These are phyloP conservation scores for Taiozyma onychis DNA, from an alignment of 1,139 yeast species.

Conservation along the genomic window DNA sequence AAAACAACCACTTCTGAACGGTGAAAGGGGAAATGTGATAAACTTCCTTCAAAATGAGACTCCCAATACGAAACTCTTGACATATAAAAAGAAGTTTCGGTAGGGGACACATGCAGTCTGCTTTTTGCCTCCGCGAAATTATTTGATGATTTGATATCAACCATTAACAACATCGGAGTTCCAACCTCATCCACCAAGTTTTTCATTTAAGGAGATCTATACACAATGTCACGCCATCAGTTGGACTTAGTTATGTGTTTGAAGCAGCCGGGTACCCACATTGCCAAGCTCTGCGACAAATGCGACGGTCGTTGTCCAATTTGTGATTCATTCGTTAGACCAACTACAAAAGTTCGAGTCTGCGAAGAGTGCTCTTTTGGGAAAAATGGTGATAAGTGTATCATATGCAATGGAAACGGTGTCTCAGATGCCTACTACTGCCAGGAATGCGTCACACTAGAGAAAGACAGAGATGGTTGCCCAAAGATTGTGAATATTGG, in stretches of 20 bases:
- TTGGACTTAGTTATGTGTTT: constrained; percentile 81
- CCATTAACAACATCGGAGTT: background rate
- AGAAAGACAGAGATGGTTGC: constrained; percentile 89
- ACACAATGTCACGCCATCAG: constrained; percentile 80
- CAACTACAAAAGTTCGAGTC: constrained; percentile 62
- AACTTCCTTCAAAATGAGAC: background rate
- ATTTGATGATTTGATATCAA: background rate
- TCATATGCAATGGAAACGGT: constrained; percentile 65
- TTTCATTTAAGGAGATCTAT: background rate
- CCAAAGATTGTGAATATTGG: constrained; percentile 83
- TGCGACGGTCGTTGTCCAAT: constrained; percentile 93
- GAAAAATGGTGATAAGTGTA: constrained; percentile 56
- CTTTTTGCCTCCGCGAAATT: background rate
- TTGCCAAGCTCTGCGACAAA: constrained; percentile 70
- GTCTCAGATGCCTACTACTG: constrained; percentile 76
- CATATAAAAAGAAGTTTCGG: background rate
- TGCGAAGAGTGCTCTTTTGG: constrained; percentile 88
- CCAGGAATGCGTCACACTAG: constrained; percentile 74
- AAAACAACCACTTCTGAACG: background rate
- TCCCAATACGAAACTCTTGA: background rate
- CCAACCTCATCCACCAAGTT: background rate
- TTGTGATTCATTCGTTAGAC: constrained; percentile 84
- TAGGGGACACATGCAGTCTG: background rate
- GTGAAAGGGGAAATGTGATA: background rate
- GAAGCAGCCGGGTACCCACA: constrained; percentile 73